Base-by-base conservation (phyloP, 192 early-diverging fungal genomes). In the Paraglomus brasilianum region DNA sequence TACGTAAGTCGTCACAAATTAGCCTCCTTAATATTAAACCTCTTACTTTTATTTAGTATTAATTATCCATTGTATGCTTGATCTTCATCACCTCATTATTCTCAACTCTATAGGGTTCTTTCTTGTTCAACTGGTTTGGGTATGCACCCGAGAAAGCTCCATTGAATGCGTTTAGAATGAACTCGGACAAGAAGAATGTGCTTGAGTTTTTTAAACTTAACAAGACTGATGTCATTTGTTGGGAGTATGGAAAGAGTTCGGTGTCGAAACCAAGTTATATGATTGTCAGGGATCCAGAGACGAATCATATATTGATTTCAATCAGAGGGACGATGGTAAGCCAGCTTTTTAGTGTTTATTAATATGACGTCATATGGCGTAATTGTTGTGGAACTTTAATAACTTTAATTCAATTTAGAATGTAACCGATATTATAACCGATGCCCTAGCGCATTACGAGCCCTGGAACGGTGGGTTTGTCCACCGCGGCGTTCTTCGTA, bases 321-420 rank as follows among this genome's bases (percentile, higher is more conserved):
- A 79, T 79, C 46, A 64, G 78, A 15, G 78, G 78, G 17, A 76
- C 78, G 1, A 74, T 79, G 41, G 78, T 79, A 76, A 71, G 72
- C 70, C 1, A 10, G 22, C 13, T 22, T 38, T 9, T 19, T 10
- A n/a, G 30, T 36, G 0, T 43, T 59, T 1, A 24, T 67, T 5
- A 53, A 40, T 0, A 41, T 39, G 2, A 22, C 22, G n/a, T n/a
- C 19, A 14, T 56, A 21, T 5, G 2, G 21, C 30, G 43, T 22
- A 47, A 22, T 6, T 48, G 13, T 4, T n/a, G 43, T 22, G 43
- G 17, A 65, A 65, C 47, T 14, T 30, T 69, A 56, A 56, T 7
- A 9, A 15, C 4, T 4, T 8, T 36, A 17, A 13, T n/a, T 44
- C 24, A 19, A 5, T 14, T 44, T 67, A 79, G 78, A 79, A 72